Percentiles rank a stretch among this genome's conserved stretches.
phyloP scores from a whole-genome alignment of 805 yeast species.

The Lachancea cidri region DNA sequence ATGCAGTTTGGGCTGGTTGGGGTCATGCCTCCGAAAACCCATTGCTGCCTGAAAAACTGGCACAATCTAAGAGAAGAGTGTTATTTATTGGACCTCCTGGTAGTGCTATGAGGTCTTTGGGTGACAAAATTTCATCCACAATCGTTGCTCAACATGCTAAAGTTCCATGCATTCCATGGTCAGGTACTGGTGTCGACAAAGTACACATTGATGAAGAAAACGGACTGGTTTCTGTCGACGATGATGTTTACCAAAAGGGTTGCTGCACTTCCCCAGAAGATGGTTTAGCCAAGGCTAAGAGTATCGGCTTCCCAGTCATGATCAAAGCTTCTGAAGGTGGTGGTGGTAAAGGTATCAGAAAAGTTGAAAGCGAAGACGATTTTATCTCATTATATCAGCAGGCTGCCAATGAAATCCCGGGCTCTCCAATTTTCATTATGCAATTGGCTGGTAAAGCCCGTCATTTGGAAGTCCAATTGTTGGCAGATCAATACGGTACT shows the following conservation, averaged over 20 bases:
- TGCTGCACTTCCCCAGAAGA: conserved; percentile 84
- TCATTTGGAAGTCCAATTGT: conserved; percentile 94
- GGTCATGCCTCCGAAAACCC: conserved; percentile 99
- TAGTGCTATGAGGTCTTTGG: conserved; percentile 97
- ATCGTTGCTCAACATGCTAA: conserved; percentile 98
- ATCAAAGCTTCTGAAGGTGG: conserved; percentile 99
- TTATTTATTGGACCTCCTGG: conserved; percentile 99
- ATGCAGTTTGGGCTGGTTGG: conserved; percentile 99
- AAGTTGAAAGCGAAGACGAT: conserved; percentile 80
- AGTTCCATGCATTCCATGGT: conserved; percentile 99
- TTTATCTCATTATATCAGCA: conserved; percentile 76
- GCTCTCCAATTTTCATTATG: conserved; percentile 98
- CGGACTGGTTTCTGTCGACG: conserved; percentile 84
- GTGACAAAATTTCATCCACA: conserved; percentile 96
- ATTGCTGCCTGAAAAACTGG: conserved; percentile 83
- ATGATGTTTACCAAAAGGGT: conserved; percentile 78
- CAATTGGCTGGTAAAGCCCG: conserved; percentile 95
- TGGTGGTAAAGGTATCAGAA: conserved; percentile 99
- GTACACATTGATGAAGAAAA: conserved; percentile 65
- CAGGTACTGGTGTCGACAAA: conserved; percentile 92
- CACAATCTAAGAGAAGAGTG: conserved; percentile 85
- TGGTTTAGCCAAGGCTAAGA: conserved; percentile 77
- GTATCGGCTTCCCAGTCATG: conserved; percentile 98
- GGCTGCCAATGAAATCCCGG: conserved; percentile 97
- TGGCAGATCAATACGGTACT: conserved; percentile 98